Percentiles rank a stretch among this genome's conserved stretches.
These are phyloP conservation scores for Casaregolazyma lundiana DNA, from an alignment of 1,139 yeast genomes.

Conservation along the genomic window DNA sequence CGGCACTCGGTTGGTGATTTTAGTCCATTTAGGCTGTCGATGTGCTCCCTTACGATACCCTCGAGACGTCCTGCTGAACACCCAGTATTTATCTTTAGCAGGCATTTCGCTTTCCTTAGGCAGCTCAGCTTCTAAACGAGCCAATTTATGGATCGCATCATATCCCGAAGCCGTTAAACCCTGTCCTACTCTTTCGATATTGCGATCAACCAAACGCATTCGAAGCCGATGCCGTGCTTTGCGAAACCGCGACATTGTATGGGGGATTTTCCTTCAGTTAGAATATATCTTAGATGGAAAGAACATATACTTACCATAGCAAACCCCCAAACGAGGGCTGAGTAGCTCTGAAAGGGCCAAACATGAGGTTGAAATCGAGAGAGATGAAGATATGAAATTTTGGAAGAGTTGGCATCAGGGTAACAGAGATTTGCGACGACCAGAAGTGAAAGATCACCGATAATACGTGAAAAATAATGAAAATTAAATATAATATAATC, in stretches of 20 bases:
- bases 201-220: constrained; percentile 74
- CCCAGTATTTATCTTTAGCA: constrained; percentile 79
- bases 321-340: constrained; percentile 69
- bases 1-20: constrained; percentile 70
- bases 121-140: constrained; percentile 49
- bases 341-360: constrained; percentile 76
- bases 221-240: constrained; percentile 81
- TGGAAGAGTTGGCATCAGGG: not conserved
- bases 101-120: constrained; percentile 82
- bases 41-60: constrained; percentile 88
- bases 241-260: constrained; percentile 75
- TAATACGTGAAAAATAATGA: no score
- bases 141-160: constrained; percentile 46
- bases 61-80: constrained; percentile 68
- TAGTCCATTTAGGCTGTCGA: constrained; percentile 77
- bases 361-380: constrained; percentile 42
- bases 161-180: constrained; percentile 52
- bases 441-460: no score
- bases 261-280: constrained; percentile 51
- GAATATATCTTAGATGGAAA: not conserved
- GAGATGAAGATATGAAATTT: not conserved
- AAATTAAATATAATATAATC: no score
- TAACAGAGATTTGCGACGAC: no score
- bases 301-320: constrained; percentile 59
- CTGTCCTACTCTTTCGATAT: constrained; percentile 62